Evolutionary conservation across 2,329 filamentous ascomycete genomes (phyloP), one percentile per base, ranked within the genome.

Genomic region (Albophoma yamanashiensis): DNA sequence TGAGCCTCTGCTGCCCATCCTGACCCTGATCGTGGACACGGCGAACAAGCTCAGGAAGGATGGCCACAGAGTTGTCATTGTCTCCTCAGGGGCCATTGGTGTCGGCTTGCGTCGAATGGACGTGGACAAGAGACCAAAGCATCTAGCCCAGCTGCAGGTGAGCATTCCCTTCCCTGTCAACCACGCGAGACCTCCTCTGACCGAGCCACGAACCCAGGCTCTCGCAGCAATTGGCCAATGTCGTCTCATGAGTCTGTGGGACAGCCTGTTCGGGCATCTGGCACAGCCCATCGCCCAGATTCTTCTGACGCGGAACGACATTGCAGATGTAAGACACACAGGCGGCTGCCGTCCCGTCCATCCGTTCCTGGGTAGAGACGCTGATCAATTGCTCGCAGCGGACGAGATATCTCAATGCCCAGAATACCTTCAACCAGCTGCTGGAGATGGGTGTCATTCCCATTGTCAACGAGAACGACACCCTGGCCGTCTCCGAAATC

Each of bases 391-490:
- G 40, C 20, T 22, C 40, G 12, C 62, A 92, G 85, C 87, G 91
- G 62, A 93, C 91, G 36, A 89, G 96, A 79, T 99, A 97, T 72
- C 82, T 92, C 64, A 99, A 99, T 77, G 94, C 94, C 0, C 92
- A 97, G 75, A 97, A 96, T 70, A 97, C 94, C 0, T 90, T 99
- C 71, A 83, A 86, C 58, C 91, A 96, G 73, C 82, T 97, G 55
- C 78, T 99, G 22, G 87, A 92, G 68, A 94, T 97, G 88, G 92
- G 92, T 2, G 93, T 97, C 34, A 95, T 99, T 64, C 94, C 94
- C 12, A 97, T 99, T 68, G 94, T 99, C 64, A 99, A 99, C 69
- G 94, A 99, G 76, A 99, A 99, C 74, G 94, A 99, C 73, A 99
- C 94, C 3, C 78, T 99, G 59, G 91, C 92, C 31, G 94, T 99